phyloP scores from a whole-genome alignment of 108 stramenopile genomes.

The Phaeodactylum tricornutum region DNA sequence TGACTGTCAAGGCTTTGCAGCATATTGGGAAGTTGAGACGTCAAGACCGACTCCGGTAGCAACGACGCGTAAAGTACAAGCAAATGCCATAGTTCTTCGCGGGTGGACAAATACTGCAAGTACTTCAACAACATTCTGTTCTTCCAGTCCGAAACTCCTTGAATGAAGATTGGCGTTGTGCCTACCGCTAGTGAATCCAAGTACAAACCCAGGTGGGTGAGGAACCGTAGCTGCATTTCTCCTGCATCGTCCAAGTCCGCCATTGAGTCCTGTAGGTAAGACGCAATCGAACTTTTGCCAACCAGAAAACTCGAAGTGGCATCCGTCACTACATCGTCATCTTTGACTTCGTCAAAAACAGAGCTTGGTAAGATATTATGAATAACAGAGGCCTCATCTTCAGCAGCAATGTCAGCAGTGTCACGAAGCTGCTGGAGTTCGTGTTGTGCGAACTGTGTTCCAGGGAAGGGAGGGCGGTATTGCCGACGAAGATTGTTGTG shows the following conservation, averaged over 20 bases:
- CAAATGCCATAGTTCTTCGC: conserved; percentile 47
- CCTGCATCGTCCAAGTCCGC: background rate
- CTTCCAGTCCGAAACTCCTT: conserved; percentile 15
- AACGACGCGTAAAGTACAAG: conserved; percentile 56
- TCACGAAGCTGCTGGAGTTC: conserved; percentile 29
- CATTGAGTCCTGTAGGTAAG: background rate
- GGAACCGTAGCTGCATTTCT: conserved; percentile 19
- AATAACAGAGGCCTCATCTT: conserved; percentile 16
- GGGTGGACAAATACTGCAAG: conserved; percentile 24
- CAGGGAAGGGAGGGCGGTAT: conserved; percentile 7
- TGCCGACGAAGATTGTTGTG: conserved; percentile 31
- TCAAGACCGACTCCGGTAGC: conserved; percentile 33
- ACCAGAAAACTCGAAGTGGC: conserved; percentile 35
- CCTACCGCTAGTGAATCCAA: conserved; percentile 32
- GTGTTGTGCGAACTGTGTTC: conserved; percentile 15
- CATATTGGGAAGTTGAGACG: conserved; percentile 41
- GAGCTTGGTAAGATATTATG: conserved; percentile 17
- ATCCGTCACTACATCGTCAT: background rate
- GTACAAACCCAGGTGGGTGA: conserved; percentile 37
- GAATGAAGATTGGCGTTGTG: conserved; percentile 12
- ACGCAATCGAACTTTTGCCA: conserved; percentile 19
- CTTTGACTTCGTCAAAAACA: conserved; percentile 7
- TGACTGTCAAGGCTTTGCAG: conserved; percentile 32
- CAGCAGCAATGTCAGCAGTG: conserved; percentile 15
- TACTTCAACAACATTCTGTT: conserved; percentile 26